Percentiles rank a stretch among this genome's conserved stretches.
Conservation (phyloP, 1,139 yeast species). For the Suhomyces maxii region DNA sequence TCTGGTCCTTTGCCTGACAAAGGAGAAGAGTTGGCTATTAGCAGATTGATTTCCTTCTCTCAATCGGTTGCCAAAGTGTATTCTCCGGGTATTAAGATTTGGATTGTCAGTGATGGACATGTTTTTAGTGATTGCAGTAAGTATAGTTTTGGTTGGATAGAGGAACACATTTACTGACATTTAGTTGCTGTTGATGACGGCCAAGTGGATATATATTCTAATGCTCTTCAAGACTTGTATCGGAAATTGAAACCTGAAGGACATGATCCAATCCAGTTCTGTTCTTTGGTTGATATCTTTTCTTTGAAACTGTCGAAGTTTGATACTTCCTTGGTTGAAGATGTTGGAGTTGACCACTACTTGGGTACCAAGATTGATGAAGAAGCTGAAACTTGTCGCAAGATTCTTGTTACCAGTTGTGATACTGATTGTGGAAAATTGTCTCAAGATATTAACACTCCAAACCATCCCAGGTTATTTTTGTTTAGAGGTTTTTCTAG, state of each 20-base stretch:
- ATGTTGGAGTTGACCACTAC: slow-evolving; percentile 30
- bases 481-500: slow-evolving; percentile 58
- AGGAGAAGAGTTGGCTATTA: slow-evolving; percentile 42
- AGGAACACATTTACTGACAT: slow-evolving; percentile 14
- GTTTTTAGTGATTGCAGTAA: slow-evolving; percentile 64
- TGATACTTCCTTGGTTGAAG: slow-evolving; percentile 19
- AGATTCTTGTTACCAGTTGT: slow-evolving; percentile 37
- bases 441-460: slow-evolving; percentile 35
- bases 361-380: slow-evolving; percentile 35
- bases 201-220: slow-evolving; percentile 49
- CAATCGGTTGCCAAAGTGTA: slow-evolving; percentile 38
- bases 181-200: slow-evolving; percentile 49
- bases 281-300: slow-evolving; percentile 40
- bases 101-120: slow-evolving; percentile 66
- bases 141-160: slow-evolving; percentile 6
- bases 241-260: slow-evolving; percentile 25
- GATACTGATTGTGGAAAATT: slow-evolving; percentile 43
- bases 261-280: slow-evolving; percentile 30
- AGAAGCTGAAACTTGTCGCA: slow-evolving; percentile 39
- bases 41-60: slow-evolving; percentile 34
- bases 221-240: slow-evolving; percentile 43
- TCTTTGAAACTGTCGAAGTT: slow-evolving; percentile 21
- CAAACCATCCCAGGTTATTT: slow-evolving; percentile 50
- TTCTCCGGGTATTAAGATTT: slow-evolving; percentile 55
- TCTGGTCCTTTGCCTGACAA: slow-evolving; percentile 50